A percentile compares a stretch with the other conserved stretches of the same genome.
Evolutionary conservation across 1,284 basidiomycete species (phyloP).

Genomic region (Puccinia triticina): DNA sequence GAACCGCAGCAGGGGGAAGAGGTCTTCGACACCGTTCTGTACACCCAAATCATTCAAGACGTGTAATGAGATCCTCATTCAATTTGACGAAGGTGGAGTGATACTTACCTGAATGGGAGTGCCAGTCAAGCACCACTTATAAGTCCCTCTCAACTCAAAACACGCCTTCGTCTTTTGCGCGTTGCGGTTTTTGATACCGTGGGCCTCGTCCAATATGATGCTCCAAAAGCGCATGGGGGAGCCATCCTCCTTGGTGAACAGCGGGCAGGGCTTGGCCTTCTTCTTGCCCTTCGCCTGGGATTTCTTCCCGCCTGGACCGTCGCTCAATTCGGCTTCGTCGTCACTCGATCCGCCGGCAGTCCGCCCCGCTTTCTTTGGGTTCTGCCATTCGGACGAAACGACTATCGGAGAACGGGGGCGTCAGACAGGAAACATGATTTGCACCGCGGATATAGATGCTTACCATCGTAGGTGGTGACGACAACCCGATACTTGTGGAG

Average conservation of each 20-base stretch:
- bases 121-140: constrained; percentile 82
- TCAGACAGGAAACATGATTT: not conserved
- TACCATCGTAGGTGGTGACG: constrained; percentile 48
- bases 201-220: constrained; percentile 74
- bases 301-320: constrained; percentile 71
- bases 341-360: constrained; percentile 68
- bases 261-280: constrained; percentile 25
- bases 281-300: constrained; percentile 4
- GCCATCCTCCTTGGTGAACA: constrained; percentile 31
- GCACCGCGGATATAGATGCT: not conserved
- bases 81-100: not conserved
- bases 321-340: constrained; percentile 79
- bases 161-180: constrained; percentile 67
- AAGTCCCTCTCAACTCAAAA: constrained; percentile 74
- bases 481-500: constrained; percentile 49
- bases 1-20: constrained; percentile 87
- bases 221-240: constrained; percentile 41
- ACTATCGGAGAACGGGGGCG: no score
- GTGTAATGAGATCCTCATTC: not conserved
- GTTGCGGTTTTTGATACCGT: constrained; percentile 87
- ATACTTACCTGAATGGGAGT: constrained; percentile 74
- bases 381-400: constrained; percentile 38
- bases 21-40: constrained; percentile 85
- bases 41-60: not conserved
- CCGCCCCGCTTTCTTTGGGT: constrained; percentile 7